Conservation (phyloP, 2,329 filamentous ascomycete species). For the Neopestalotiopsis rosae region DNA sequence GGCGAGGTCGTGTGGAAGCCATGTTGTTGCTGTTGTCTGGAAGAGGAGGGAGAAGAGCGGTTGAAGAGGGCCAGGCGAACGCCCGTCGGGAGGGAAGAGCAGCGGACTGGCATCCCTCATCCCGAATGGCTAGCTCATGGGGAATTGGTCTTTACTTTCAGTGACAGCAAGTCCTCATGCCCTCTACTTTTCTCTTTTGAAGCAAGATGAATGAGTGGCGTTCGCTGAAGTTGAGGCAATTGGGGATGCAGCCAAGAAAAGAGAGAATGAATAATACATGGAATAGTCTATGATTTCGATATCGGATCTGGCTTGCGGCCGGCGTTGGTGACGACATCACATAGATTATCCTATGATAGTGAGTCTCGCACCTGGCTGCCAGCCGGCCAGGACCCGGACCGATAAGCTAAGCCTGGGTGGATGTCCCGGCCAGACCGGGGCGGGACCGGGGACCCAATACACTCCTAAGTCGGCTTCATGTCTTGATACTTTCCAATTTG, state of each 20-base stretch:
- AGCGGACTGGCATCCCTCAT: conserved; percentile 23
- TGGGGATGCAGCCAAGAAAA: too few relatives aligned
- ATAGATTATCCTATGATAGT: not conserved
- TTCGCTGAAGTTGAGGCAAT: too few relatives aligned
- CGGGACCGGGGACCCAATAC: not conserved
- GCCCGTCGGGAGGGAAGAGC: conserved; percentile 35
- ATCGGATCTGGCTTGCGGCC: not conserved
- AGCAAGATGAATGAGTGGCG: too few relatives aligned
- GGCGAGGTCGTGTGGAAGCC: conserved; percentile 51
- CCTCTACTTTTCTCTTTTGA: too few relatives aligned
- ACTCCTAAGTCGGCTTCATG: not conserved
- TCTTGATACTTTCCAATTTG: not conserved
- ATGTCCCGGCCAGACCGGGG: not conserved
- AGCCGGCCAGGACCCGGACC: not conserved
- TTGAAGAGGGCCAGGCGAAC: conserved; percentile 23
- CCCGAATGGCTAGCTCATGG: conserved; percentile 4
- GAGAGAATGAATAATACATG: too few relatives aligned
- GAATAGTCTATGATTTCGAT: conserved; percentile 7
- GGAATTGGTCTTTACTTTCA: not conserved
- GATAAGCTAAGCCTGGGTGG: not conserved
- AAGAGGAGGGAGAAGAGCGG: not conserved
- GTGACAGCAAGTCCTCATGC: not conserved
- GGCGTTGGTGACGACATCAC: conserved; percentile 11
- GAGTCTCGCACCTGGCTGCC: not conserved
- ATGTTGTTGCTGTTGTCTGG: conserved; percentile 14